Conservation (phyloP, 2,329 filamentous ascomycete species). For the Alternaria burnsii region DNA sequence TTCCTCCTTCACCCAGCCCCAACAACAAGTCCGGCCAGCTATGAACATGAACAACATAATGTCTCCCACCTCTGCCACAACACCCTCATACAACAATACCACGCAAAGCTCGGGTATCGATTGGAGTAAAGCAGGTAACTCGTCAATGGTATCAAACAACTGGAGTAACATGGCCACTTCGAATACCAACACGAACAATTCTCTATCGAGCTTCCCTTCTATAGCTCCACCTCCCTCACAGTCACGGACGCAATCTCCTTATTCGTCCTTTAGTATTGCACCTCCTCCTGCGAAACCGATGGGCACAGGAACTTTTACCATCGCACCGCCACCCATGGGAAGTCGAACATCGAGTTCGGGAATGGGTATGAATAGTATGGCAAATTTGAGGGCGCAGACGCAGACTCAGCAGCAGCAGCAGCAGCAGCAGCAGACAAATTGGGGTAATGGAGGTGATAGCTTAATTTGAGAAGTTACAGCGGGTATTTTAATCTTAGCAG, state of each 20-base stretch:
- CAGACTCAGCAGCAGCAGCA: constrained; percentile 26
- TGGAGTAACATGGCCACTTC: constrained; percentile 32
- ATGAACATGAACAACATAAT: constrained; percentile 47
- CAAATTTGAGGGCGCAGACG: constrained; percentile 35
- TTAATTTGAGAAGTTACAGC: constrained; percentile 30
- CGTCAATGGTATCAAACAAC: constrained; percentile 29
- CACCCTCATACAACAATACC: constrained; percentile 33
- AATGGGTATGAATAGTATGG: constrained; percentile 39
- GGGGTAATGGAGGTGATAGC: constrained; percentile 38
- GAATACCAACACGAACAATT: constrained; percentile 23
- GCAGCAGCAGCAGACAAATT: constrained; percentile 32
- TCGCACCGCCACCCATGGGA: constrained; percentile 37
- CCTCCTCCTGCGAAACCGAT: constrained; percentile 43
- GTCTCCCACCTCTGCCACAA: constrained; percentile 26
- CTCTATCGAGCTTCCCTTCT: constrained; percentile 58
- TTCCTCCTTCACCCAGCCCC: constrained; percentile 48
- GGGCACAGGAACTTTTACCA: constrained; percentile 32
- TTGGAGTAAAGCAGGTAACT: constrained; percentile 40
- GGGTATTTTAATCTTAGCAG: too few relatives aligned
- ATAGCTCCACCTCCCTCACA: constrained; percentile 59
- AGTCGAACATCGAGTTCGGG: constrained; percentile 29
- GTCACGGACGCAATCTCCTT: constrained; percentile 35
- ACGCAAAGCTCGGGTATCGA: constrained; percentile 35
- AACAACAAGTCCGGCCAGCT: constrained; percentile 49
- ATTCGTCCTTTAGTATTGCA: constrained; percentile 50